These are phyloP conservation scores for Cercospora nicotianae DNA, from an alignment of 2,329 filamentous ascomycete genomes.

Conservation along the genomic window DNA sequence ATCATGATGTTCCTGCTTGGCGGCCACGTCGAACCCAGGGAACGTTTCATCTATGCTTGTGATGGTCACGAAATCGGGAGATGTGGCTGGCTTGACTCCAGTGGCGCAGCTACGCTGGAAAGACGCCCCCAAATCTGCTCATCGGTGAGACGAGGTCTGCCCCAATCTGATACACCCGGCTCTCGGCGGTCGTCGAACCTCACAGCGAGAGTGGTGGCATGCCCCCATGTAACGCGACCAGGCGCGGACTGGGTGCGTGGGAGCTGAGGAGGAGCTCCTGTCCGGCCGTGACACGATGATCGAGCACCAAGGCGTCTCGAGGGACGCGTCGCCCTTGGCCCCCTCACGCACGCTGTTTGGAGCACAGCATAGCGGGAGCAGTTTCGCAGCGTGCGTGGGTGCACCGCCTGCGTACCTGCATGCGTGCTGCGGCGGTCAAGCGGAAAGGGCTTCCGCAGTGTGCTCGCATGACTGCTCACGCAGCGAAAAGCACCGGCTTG, in stretches of 20 bases:
- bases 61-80: background rate
- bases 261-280: background rate
- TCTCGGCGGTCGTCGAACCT: background rate
- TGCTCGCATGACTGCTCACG: background rate
- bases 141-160: background rate
- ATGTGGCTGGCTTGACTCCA: background rate
- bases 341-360: background rate
- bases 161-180: background rate
- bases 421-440: conserved; percentile 10
- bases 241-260: background rate
- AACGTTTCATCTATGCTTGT: conserved; percentile 9
- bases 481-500: background rate
- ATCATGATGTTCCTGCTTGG: background rate
- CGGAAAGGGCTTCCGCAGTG: conserved; percentile 6
- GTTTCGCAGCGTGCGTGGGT: background rate
- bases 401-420: conserved; percentile 4
- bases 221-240: background rate
- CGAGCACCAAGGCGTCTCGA: background rate
- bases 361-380: background rate
- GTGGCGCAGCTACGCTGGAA: background rate
- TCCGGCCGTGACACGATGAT: background rate
- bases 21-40: conserved; percentile 3
- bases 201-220: background rate
- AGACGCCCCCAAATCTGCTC: background rate
- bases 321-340: background rate